A percentile compares a stretch with the other conserved stretches of the same genome.
Conservation (phyloP, 2,329 filamentous ascomycete species). For the Lachnellula hyalina region DNA sequence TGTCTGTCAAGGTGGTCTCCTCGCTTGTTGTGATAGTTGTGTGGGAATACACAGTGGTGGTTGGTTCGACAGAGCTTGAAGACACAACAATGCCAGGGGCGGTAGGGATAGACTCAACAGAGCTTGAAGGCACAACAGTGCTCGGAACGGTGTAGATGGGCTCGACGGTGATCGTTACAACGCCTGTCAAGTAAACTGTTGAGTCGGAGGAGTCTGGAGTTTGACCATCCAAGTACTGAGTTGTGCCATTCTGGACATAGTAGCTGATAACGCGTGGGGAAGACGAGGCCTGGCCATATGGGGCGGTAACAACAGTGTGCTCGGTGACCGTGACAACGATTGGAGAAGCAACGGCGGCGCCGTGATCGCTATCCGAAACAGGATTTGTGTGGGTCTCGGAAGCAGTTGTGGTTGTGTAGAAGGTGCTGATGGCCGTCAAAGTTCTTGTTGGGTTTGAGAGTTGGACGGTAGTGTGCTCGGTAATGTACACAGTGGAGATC, state of each 20-base stretch:
- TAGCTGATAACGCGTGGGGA: slow-evolving; percentile 15
- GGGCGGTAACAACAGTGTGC: not conserved
- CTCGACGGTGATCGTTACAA: slow-evolving; percentile 14
- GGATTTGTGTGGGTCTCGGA: not conserved
- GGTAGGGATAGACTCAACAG: not conserved
- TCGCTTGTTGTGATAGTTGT: slow-evolving; percentile 9
- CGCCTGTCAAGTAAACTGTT: slow-evolving; percentile 15
- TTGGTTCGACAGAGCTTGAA: not conserved
- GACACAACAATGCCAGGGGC: not conserved
- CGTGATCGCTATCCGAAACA: not conserved
- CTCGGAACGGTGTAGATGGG: not conserved
- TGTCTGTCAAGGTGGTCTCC: slow-evolving; percentile 13
- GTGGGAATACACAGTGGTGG: slow-evolving; percentile 12
- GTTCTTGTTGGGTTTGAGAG: not conserved
- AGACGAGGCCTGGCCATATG: not conserved
- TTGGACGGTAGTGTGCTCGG: not conserved
- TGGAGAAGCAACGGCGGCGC: not conserved
- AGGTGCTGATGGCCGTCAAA: not conserved
- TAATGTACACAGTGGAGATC: slow-evolving; percentile 12
- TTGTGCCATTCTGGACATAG: slow-evolving; percentile 13
- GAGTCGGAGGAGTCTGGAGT: slow-evolving; percentile 14
- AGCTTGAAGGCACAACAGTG: not conserved
- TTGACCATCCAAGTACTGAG: slow-evolving; percentile 22
- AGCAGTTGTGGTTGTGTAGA: slow-evolving; percentile 1
- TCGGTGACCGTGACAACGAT: slow-evolving; percentile 4